Conservation (phyloP, 2,329 filamentous ascomycete genomes). For the Aspergillus puulaauensis region DNA sequence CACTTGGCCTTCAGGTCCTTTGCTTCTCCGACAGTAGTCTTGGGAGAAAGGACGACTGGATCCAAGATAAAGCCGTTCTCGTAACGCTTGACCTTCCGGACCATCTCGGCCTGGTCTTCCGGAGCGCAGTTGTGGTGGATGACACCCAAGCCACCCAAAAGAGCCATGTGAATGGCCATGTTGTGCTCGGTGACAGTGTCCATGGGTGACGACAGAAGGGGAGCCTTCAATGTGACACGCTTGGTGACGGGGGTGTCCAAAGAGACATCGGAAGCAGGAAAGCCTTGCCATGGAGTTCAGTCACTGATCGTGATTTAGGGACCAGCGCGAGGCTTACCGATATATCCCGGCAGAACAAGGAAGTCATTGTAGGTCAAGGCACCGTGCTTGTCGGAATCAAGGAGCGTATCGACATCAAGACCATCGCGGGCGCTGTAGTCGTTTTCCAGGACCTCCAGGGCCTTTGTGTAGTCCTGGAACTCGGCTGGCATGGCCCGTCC, state of each 20-base stretch:
- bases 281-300: conserved; percentile 54
- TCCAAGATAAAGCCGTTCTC: conserved; percentile 99
- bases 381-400: conserved; percentile 88
- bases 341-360: conserved; percentile 92
- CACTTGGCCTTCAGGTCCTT: conserved; percentile 94
- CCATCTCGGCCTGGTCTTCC: conserved; percentile 97
- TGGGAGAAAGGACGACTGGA: conserved; percentile 84
- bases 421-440: conserved; percentile 74
- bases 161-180: conserved; percentile 90
- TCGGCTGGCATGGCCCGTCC: conserved; percentile 51
- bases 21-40: conserved; percentile 86
- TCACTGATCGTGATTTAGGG: conserved; percentile 17
- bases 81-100: conserved; percentile 97
- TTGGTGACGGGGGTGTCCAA: conserved; percentile 94
- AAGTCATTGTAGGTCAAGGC: conserved; percentile 99
- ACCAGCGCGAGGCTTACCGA: conserved; percentile 56
- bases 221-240: conserved; percentile 92
- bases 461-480: conserved; percentile 71
- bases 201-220: conserved; percentile 97
- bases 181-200: conserved; percentile 99
- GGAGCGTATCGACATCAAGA: conserved; percentile 78
- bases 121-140: conserved; percentile 99
- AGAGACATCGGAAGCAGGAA: conserved; percentile 82
- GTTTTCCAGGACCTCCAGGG: conserved; percentile 71
- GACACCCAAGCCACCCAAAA: conserved; percentile 65